Evolutionary conservation across 2,329 filamentous ascomycete genomes (phyloP), one percentile per base, ranked within the genome.

Genomic region (Parastagonospora nodorum): DNA sequence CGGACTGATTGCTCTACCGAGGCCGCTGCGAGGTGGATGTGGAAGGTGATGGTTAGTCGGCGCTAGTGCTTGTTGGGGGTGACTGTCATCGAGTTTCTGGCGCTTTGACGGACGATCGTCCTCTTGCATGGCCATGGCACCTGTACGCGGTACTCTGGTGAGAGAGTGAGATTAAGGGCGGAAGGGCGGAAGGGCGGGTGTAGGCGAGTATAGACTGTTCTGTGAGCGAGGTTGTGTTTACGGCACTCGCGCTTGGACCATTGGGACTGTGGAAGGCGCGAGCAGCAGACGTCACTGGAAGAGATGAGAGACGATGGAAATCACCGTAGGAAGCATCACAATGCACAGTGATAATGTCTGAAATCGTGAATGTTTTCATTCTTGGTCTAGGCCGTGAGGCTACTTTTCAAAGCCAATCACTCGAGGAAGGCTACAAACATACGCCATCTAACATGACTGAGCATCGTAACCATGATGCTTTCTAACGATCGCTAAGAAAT

Each of bases 1-100:
- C 6, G 70, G 70, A 33, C 69, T 73, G 16, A 73, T 69, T 4
- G 66, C 57, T 35, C 60, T 57, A 9, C 53, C 38, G 14, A 69
- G 49, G 4, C 61, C 44, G 31, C 44, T 57, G 31, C 41, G 16
- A 16, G 29, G 28, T 46, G 36, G 19, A 30, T 42, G 14, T 41
- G 40, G 29, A n/a, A 30, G 28, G 19, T 10, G 38, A 3, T 48
- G 46, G 8, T 49, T n/a, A 31, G 41, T 35, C 31, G 39, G 12
- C n/a, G 42, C 32, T n/a, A 28, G 10, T 33, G 40, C 38, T 12
- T 55, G 38, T 40, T 50, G 29, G 5, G 48, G 29, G 15, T 19
- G 14, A 19, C 44, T 24, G 8, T 45, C 9, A 36, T 57, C 46
- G 29, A 69, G 52, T 45, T 61, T 71, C 24, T 62, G 65, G 24